Conservation (phyloP, 106 monocot species). For the Dendrobium catenatum region DNA sequence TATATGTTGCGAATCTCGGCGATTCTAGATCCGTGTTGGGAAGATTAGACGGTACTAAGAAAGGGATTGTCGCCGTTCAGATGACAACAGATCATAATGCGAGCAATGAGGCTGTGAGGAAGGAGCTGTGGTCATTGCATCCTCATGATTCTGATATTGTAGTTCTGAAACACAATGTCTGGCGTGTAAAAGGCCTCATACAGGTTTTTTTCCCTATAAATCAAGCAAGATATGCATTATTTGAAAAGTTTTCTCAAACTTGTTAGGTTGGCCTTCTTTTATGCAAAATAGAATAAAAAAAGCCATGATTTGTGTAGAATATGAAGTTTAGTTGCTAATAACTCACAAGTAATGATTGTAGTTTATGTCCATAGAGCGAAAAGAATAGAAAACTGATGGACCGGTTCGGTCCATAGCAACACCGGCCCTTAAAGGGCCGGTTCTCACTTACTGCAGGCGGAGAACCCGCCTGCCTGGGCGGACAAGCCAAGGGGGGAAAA, state of each 20-base stretch:
- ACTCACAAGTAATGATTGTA: not conserved
- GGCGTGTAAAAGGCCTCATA: constrained; percentile 39
- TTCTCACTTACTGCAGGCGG: too few relatives aligned
- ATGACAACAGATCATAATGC: constrained; percentile 32
- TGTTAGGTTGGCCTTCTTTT: not conserved
- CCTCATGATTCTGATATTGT: constrained; percentile 33
- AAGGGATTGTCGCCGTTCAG: constrained; percentile 23
- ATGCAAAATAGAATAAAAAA: not conserved
- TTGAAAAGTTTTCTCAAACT: not conserved
- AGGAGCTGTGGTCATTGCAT: constrained; percentile 22
- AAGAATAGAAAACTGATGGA: too few relatives aligned
- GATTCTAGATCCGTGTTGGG: constrained; percentile 31
- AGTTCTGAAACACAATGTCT: constrained; percentile 32
- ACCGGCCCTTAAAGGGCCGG: too few relatives aligned
- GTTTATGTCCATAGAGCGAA: not conserved
- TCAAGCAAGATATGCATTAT: not conserved
- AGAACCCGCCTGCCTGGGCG: too few relatives aligned
- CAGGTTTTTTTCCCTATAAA: constrained; percentile 19
- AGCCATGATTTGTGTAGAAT: not conserved
- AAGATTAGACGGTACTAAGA: constrained; percentile 13
- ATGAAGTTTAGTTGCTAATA: not conserved
- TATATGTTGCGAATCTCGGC: constrained; percentile 31
- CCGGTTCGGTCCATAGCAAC: too few relatives aligned
- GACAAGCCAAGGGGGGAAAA: too few relatives aligned
- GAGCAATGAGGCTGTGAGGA: constrained; percentile 23